Evolutionary conservation across 1,139 yeast species (phyloP), one percentile per base, ranked within the genome.

Genomic region (Protomyces lactucae-debilis): DNA sequence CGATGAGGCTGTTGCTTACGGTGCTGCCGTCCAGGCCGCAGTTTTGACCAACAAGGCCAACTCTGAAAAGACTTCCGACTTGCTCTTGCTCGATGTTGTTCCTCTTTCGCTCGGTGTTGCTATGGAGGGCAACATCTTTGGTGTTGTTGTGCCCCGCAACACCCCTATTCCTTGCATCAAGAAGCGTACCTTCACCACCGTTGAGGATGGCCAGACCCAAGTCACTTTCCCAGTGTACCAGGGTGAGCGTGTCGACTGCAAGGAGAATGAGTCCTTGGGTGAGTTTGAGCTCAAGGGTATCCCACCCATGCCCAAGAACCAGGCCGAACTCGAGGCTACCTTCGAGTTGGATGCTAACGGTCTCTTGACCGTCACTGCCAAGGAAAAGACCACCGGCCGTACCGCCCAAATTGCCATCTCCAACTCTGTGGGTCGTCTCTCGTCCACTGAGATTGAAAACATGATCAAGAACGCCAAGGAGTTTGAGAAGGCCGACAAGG

Each of bases 241-340:
- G 83, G 99, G 99, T 87, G 99, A 93, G 85, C 96, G 99, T 86
- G 97, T 91, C 78, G 93, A 92, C 96, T 92, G 98, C 86, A 79
- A 90, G 74, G 98, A 93, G 84, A 93, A 93, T 95, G 91, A 97
- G 78, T 87, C 92, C 79, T 88, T 93, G 80, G 99, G 99, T 85
- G 97, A 93, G 84, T 93, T 93, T 82, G 98, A 93, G 87, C 88
- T 93, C 80, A 90, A 89, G 85, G 93, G 93, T 82, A 90, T 93
- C 76, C 99, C 99, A 79, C 98, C 98, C 80, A 85, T 93, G 92
- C 89, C 87, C 80, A 97, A 97, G 81, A 98, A 98, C 82, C 98
- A 92, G 83, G 98, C 98, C 83, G 98, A 90, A 77, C 88, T 93
- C 80, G 99, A 93, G 85, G 95, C 97, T 76, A 93, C 92, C 82